These are phyloP conservation scores for Boletus reticulatus DNA, from an alignment of 768 basidiomycete genomes.

Conservation along the genomic window DNA sequence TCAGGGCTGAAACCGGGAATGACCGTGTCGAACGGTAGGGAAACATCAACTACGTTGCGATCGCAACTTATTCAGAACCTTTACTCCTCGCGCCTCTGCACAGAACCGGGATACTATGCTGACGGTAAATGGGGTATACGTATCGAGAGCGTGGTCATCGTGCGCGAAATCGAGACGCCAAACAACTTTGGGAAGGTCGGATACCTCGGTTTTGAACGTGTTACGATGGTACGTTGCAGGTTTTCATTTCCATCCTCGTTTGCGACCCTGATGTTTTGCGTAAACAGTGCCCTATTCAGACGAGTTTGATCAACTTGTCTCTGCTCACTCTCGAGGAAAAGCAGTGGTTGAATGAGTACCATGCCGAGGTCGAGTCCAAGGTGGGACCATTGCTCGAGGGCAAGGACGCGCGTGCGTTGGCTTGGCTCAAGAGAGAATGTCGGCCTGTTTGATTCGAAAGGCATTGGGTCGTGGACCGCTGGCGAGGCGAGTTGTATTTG, in stretches of 20 bases:
- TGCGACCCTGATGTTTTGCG: background rate
- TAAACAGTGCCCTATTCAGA: constrained; percentile 76
- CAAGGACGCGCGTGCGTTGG: constrained; percentile 30
- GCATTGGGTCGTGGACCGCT: background rate
- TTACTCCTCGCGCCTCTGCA: background rate
- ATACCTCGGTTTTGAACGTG: constrained; percentile 79
- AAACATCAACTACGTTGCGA: background rate
- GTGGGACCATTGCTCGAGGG: constrained; percentile 54
- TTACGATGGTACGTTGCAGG: constrained; percentile 71
- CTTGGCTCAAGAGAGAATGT: constrained; percentile 23
- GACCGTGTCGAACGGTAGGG: constrained; percentile 80
- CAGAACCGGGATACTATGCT: constrained; percentile 89
- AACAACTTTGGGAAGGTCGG: constrained; percentile 80
- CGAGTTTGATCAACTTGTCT: constrained; percentile 65
- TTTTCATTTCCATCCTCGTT: background rate
- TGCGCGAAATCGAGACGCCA: constrained; percentile 66
- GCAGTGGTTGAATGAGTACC: constrained; percentile 83
- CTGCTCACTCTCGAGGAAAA: constrained; percentile 69
- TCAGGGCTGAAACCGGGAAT: constrained; percentile 77
- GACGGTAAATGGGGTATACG: constrained; percentile 92
- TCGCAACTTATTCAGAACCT: background rate
- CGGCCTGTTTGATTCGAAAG: constrained; percentile 3
- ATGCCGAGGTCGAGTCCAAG: constrained; percentile 59
- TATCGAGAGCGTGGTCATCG: constrained; percentile 86
- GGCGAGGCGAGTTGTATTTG: background rate